Evolutionary conservation across 1,284 basidiomycete species (phyloP), one percentile per base, ranked within the genome.

Genomic region (Earliella scabrosa): DNA sequence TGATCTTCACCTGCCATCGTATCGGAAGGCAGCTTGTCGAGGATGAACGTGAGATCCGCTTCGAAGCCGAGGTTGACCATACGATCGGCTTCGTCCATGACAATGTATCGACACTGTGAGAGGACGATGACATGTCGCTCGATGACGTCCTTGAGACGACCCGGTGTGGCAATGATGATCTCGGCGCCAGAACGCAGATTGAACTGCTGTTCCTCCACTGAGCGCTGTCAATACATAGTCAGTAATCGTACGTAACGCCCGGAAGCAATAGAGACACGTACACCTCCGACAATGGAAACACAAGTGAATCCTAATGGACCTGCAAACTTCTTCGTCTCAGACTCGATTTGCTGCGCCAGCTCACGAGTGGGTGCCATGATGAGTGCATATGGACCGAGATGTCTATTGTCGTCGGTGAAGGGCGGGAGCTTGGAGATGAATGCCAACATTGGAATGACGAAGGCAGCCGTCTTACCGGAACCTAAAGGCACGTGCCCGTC

Each of bases 61-160:
- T 99, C 97, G 73, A 98, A 99, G 10, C 97, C 97, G 29, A 99
- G 86, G 69, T 97, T 90, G 54, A 99, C 95, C 97, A 99, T 98
- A 52, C 96, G 86, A 73, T 99, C 97, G 18, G 97, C 97, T 78
- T 99, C 97, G 73, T 99, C 97, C 95, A 99, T 97, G 61, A 99
- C 96, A 50, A 99, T 88, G 70, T 98, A 99, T 1, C 93, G 93
- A 74, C 97, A 98, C 75, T 99, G 97, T 4, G 90, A 90, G 47
- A 99, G 83, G 34, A 99, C 96, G 32, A 99, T 81, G 45, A 98
- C 93, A 71, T 93, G 94, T 45, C 95, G 86, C 75, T 99, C 97
- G 58, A 99, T 89, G 61, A 98, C 93, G 73, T 99, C 97, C 75
- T 97, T 97, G 43, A 99, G 81, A 74, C 97, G 92, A 75, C 97